Evolutionary conservation across 257 asterid species (phyloP).

Genomic region (Striga asiatica): DNA sequence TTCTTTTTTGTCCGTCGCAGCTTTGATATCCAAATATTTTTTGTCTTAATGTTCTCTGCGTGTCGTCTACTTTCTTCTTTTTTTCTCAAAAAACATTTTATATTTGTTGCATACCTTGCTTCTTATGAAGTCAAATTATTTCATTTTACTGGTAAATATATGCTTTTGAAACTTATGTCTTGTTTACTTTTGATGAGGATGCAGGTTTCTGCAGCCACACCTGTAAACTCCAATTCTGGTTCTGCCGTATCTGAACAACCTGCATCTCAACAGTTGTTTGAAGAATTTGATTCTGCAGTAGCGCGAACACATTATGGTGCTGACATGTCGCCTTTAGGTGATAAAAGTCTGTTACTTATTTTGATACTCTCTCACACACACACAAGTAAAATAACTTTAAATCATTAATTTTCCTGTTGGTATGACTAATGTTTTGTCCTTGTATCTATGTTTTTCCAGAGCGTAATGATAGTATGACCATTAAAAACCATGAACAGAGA

Average conservation of each 20-base stretch:
- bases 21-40: too few relatives aligned
- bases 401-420: constrained; percentile 6
- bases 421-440: constrained; percentile 15
- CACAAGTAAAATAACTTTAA: too few relatives aligned
- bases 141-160: not conserved
- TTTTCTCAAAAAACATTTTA: too few relatives aligned
- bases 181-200: constrained; percentile 25
- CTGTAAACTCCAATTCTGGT: constrained; percentile 36
- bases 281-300: constrained; percentile 35
- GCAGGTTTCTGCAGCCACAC: constrained; percentile 65
- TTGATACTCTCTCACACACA: too few relatives aligned
- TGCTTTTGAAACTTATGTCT: not conserved
- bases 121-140: not conserved
- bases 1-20: too few relatives aligned
- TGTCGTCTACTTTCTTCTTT: too few relatives aligned
- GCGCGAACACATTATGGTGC: constrained; percentile 22
- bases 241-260: constrained; percentile 26
- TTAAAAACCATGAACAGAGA: constrained; percentile 54
- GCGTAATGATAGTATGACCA: constrained; percentile 26
- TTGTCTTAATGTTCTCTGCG: too few relatives aligned
- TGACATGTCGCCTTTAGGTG: constrained; percentile 28
- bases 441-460: constrained; percentile 37
- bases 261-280: constrained; percentile 30
- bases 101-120: not conserved
- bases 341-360: constrained; percentile 10